Conservation (phyloP, 352 stramenopile species). For the Globisporangium radiosum region DNA sequence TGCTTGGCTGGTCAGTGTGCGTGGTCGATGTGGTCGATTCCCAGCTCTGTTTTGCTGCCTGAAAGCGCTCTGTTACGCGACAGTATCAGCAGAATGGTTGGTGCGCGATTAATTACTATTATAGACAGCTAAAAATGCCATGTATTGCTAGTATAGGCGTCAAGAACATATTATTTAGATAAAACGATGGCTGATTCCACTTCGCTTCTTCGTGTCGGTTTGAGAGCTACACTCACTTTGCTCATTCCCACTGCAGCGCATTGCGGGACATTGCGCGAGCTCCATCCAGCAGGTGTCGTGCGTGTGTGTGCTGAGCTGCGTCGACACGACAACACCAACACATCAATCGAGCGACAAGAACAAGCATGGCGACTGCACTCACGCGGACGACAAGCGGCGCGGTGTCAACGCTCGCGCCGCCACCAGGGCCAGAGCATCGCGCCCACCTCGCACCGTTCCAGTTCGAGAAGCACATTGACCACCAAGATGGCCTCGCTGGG, state of each 20-base stretch:
- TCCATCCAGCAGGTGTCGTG: background rate
- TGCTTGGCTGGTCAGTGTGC: background rate
- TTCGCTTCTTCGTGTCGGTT: background rate
- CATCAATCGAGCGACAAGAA: background rate
- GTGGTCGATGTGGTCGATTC: background rate
- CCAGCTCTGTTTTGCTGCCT: background rate
- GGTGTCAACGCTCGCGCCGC: background rate
- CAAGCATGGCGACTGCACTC: background rate
- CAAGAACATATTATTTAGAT: background rate
- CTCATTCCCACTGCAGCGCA: background rate
- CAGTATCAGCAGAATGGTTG: slow-evolving; percentile 3
- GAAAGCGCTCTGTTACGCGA: background rate
- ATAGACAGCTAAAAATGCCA: too few species aligned
- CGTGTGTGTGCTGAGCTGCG: background rate
- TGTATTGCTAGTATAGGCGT: too few species aligned
- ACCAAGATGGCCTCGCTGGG: slow-evolving; percentile 69
- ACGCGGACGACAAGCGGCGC: background rate
- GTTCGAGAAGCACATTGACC: slow-evolving; percentile 71
- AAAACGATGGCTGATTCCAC: too few species aligned
- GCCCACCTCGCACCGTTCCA: slow-evolving; percentile 50
- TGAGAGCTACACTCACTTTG: background rate
- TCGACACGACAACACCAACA: background rate
- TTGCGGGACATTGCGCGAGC: background rate
- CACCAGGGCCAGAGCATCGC: slow-evolving; percentile 15
- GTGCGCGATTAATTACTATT: background rate